Percentiles rank a stretch among this genome's conserved stretches.
Evolutionary conservation across 169 alveolate genomes (phyloP).

Genomic region (Plasmodium gonderi): DNA sequence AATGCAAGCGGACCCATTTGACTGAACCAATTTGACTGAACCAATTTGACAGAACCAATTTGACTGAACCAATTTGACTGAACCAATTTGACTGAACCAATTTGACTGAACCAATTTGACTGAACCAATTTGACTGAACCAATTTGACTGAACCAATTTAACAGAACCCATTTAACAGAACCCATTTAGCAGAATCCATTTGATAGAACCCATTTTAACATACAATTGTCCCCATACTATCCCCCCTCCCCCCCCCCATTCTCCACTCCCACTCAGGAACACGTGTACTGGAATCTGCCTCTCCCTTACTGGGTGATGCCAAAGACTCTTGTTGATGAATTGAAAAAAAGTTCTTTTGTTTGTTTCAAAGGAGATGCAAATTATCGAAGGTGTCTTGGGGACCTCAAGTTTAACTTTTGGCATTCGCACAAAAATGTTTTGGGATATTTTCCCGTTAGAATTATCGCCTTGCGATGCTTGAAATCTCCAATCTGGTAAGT

Average conservation of each 20-base stretch:
- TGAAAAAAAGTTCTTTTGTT: slow-evolving; percentile 36
- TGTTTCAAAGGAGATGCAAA: slow-evolving; percentile 70
- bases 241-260: neutral
- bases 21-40: no score
- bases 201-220: no score
- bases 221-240: neutral
- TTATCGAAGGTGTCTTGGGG: slow-evolving; percentile 61
- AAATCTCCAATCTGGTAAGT: slow-evolving; percentile 50
- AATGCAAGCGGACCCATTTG: no score
- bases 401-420: slow-evolving; percentile 38
- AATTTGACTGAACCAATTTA: no score
- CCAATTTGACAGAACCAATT: no score
- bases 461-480: slow-evolving; percentile 48
- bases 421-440: slow-evolving; percentile 33
- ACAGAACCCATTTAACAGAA: no score
- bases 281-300: slow-evolving; percentile 57
- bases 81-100: no score
- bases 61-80: no score
- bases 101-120: no score
- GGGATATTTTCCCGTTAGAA: slow-evolving; percentile 30
- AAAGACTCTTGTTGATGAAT: slow-evolving; percentile 17
- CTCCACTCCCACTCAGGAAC: slow-evolving; percentile 20
- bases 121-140: no score
- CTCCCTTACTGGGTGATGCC: slow-evolving; percentile 67
- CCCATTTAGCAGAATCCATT: no score